These are phyloP conservation scores for Lablab purpureus DNA, from an alignment of 306 rosid species.

Conservation along the genomic window DNA sequence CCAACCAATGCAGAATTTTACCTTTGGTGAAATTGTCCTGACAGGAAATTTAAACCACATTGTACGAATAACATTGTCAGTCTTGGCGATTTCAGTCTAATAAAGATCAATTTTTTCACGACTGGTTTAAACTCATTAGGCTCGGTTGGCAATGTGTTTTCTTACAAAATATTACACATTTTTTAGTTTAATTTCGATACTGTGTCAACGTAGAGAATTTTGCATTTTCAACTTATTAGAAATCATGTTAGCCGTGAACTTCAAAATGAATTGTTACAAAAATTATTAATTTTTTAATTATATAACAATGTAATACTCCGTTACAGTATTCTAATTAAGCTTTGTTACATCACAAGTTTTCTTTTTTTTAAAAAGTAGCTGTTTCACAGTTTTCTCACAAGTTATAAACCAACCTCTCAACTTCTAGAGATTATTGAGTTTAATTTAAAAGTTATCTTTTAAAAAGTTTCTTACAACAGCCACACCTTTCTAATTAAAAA, in stretches of 20 bases:
- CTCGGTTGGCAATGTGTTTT: neutral
- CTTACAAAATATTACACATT: neutral
- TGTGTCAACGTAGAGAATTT: neutral
- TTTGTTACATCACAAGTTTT: neutral
- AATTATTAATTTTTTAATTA: neutral
- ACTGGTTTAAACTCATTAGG: neutral
- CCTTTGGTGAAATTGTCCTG: constrained; percentile 83
- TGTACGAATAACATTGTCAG: constrained; percentile 76
- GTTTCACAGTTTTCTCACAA: neutral
- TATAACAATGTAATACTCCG: neutral
- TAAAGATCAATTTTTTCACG: constrained; percentile 7
- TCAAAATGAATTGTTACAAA: neutral
- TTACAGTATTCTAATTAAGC: too few relatives aligned
- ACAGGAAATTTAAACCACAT: constrained; percentile 78
- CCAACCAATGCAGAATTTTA: constrained; percentile 56
- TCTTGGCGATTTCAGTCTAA: constrained; percentile 56
- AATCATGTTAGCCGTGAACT: neutral
- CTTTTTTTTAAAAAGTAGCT: neutral
- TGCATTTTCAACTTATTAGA: neutral
- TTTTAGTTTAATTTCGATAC: neutral
- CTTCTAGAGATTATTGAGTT: too few relatives aligned
- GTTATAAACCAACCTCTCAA: neutral
- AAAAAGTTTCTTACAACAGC: too few relatives aligned
- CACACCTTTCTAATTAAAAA: too few relatives aligned
- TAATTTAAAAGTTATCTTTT: too few relatives aligned